These are phyloP conservation scores for Wallacemonas sp. DNA, from an alignment of 208 protist species.

Conservation along the genomic window DNA sequence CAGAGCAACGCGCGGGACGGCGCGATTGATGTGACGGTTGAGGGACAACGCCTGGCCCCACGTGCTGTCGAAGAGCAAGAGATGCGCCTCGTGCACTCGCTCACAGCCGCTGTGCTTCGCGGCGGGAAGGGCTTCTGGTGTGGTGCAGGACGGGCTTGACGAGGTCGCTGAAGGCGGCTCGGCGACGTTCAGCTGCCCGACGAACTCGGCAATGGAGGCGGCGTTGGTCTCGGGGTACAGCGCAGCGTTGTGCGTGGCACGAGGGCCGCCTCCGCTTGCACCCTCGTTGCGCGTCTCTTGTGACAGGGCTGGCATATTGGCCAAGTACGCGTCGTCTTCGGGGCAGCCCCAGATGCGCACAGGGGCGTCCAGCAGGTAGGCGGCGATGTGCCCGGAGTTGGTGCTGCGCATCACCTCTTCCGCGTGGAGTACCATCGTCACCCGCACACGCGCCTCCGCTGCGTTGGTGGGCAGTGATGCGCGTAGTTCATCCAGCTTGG, in stretches of 20 bases:
- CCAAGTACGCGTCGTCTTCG: constrained; percentile 58
- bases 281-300: too few species aligned
- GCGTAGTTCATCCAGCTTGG: constrained; percentile 43
- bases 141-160: too few species aligned
- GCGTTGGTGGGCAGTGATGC: constrained; percentile 25
- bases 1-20: constrained; percentile 64
- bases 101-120: too few species aligned
- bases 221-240: constrained; percentile 18
- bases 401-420: constrained; percentile 85
- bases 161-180: too few species aligned
- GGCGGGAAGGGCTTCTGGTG: too few species aligned
- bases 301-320: constrained; percentile 11
- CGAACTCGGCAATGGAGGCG: background rate
- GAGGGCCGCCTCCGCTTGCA: background rate
- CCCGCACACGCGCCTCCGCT: constrained; percentile 25
- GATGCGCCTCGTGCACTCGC: constrained; percentile 47
- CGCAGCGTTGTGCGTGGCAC: constrained; percentile 5
- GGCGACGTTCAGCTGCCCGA: background rate
- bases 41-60: constrained; percentile 79
- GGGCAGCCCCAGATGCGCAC: constrained; percentile 74
- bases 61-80: constrained; percentile 79
- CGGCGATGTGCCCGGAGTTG: constrained; percentile 84
- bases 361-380: constrained; percentile 65
- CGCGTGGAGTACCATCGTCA: constrained; percentile 78
- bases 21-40: constrained; percentile 61